These are phyloP conservation scores for Pestalotiopsis sp. DNA, from an alignment of 2,329 filamentous ascomycete species.

Conservation along the genomic window DNA sequence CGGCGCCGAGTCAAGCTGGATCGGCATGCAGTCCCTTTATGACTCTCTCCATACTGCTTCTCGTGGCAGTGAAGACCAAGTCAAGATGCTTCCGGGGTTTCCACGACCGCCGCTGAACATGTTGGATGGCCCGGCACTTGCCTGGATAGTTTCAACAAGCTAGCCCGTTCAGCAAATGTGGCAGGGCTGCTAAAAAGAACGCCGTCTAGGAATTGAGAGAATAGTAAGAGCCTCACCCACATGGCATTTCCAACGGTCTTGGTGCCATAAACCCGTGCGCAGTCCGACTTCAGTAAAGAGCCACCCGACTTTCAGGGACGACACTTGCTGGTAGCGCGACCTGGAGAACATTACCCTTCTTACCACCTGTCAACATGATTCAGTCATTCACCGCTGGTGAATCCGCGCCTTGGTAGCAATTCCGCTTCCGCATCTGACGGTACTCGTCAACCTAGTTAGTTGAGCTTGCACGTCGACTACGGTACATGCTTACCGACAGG, in stretches of 20 bases:
- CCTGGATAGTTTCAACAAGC: background rate
- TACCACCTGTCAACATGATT: background rate
- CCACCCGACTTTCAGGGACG: background rate
- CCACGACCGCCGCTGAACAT: too few relatives aligned
- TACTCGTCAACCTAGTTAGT: background rate
- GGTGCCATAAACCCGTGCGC: background rate
- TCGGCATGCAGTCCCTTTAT: too few relatives aligned
- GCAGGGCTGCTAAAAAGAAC: background rate
- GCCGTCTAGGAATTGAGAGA: background rate
- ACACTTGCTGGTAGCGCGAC: background rate
- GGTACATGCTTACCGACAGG: background rate
- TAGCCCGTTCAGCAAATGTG: background rate
- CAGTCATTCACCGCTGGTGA: background rate
- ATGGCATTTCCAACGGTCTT: slow-evolving; percentile 3
- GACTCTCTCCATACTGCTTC: too few relatives aligned
- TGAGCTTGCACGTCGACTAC: background rate
- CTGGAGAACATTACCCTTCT: background rate
- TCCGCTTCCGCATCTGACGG: background rate
- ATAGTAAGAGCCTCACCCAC: slow-evolving; percentile 4
- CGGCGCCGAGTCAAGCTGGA: too few relatives aligned
- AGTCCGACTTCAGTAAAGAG: background rate
- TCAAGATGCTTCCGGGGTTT: too few relatives aligned
- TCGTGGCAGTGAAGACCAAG: too few relatives aligned
- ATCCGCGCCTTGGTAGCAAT: background rate
- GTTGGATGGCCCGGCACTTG: background rate